Evolutionary conservation across 2,329 filamentous ascomycete genomes (phyloP), one percentile per base, ranked within the genome.

Genomic region (Colletotrichum sp.): DNA sequence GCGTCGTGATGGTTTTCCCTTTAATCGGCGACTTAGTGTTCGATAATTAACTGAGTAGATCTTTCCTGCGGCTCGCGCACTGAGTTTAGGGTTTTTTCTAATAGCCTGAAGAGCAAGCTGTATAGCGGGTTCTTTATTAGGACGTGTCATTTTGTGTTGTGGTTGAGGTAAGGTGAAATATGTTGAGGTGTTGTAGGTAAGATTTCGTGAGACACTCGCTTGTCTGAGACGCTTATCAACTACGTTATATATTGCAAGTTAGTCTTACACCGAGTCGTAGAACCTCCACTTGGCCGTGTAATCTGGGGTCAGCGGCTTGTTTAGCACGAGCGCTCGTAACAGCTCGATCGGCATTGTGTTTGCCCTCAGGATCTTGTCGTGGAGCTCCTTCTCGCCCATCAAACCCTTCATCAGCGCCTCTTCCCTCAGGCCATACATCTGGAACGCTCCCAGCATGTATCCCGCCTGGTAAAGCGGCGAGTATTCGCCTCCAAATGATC

Each of bases 391-490:
- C 78, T 91, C 89, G 1, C 76, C 76, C 75, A 87, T 81, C 34
- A 76, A 64, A 0, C 82, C 83, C 2, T 66, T 74, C 0, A 81
- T 81, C 4, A 91, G 76, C 3, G 87, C 79, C 79, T 91, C 89
- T 15, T 84, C 81, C 3, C 89, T 81, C 72, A 92, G 77, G 6
- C 83, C 81, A 77, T 87, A 86, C 12, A 92, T 78, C 78, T 92
- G 90, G 77, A 92, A 79, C 1, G 90, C 90, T 0, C 90, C 90
- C 1, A 91, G 81, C 85, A 91, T 88, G 78, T 92, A 92, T 0
- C 87, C 90, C 0, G 87, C 88, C 79, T 92, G 90, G 75, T 92
- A 92, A 8, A 92, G 77, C 2, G 90, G 89, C 2, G 85, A 81
- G 78, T 91, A 91, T 18, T 89, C 86, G 2, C 89, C 89, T 72